phyloP scores from a whole-genome alignment of 192 early-diverging fungal species.

The Coemansia sp. region DNA sequence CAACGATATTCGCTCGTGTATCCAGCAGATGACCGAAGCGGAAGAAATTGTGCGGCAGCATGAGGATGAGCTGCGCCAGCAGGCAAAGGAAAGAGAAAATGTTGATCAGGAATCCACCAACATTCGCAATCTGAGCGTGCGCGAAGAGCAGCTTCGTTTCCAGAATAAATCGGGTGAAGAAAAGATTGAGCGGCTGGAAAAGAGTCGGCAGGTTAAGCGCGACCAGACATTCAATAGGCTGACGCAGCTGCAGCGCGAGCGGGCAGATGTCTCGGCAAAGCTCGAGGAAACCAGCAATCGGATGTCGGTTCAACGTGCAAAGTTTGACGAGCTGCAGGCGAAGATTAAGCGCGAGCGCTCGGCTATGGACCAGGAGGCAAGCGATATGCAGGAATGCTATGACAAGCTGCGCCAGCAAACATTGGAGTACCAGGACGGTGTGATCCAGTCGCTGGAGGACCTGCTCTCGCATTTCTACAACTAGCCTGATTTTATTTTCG shows the following conservation, averaged over 20 bases:
- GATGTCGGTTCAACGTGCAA: conserved; percentile 34
- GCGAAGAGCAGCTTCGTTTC: conserved; percentile 47
- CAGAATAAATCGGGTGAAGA: conserved; percentile 46
- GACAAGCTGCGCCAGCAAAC: conserved; percentile 50
- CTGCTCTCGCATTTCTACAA: conserved; percentile 38
- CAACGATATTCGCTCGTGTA: conserved; percentile 57
- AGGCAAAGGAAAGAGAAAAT: conserved; percentile 24
- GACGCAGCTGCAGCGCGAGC: conserved; percentile 38
- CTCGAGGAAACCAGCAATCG: conserved; percentile 33
- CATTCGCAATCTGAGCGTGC: conserved; percentile 34
- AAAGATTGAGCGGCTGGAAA: conserved; percentile 50
- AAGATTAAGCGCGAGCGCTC: conserved; percentile 33
- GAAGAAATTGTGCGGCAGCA: conserved; percentile 56
- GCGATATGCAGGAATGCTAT: conserved; percentile 42
- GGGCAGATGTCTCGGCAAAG: conserved; percentile 20
- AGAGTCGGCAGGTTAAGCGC: conserved; percentile 32
- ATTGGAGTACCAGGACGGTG: conserved; percentile 46
- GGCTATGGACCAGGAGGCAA: conserved; percentile 32
- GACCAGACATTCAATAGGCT: conserved; percentile 26
- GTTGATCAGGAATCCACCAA: conserved; percentile 19
- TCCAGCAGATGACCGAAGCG: conserved; percentile 67
- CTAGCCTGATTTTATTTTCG: conserved; percentile 7
- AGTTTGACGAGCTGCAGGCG: conserved; percentile 33
- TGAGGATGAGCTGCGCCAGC: conserved; percentile 48
- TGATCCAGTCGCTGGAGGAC: conserved; percentile 51